Percentiles rank a stretch among this genome's conserved stretches.
Conservation (phyloP, 805 yeast genomes). For the Hanseniaspora occidentalis region DNA sequence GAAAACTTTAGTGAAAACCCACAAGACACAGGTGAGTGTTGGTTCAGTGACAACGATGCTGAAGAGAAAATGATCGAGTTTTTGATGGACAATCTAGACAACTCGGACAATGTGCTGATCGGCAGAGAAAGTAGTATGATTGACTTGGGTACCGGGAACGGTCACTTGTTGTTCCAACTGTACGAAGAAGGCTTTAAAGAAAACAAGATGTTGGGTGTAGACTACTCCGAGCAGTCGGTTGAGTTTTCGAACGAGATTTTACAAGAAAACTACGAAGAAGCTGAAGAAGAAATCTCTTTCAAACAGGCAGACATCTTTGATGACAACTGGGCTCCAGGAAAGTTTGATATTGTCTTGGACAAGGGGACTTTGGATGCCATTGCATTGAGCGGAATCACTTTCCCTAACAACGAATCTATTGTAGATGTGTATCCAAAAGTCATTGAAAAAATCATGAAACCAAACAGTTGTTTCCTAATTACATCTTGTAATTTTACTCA, state of each 20-base stretch:
- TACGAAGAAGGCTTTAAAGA: constrained; percentile 44
- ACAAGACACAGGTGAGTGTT: constrained; percentile 85
- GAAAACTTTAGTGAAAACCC: constrained; percentile 59
- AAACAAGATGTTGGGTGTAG: constrained; percentile 60
- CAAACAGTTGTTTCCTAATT: constrained; percentile 51
- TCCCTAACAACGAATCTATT: constrained; percentile 33
- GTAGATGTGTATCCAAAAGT: constrained; percentile 51
- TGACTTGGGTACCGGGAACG: constrained; percentile 95
- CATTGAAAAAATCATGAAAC: constrained; percentile 42
- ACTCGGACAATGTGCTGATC: constrained; percentile 16
- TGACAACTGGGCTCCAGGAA: constrained; percentile 23
- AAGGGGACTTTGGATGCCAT: constrained; percentile 97
- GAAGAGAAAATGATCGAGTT: constrained; percentile 74
- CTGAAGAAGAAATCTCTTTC: constrained; percentile 33
- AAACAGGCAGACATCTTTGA: constrained; percentile 57
- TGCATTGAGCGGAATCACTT: constrained; percentile 57
- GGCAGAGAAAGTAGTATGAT: constrained; percentile 30
- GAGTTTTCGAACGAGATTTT: constrained; percentile 58
- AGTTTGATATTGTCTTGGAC: constrained; percentile 70
- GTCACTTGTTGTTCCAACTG: constrained; percentile 69
- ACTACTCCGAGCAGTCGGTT: constrained; percentile 75
- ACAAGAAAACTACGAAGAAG: constrained; percentile 23
- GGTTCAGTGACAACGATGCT: constrained; percentile 95
- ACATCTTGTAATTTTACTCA: constrained; percentile 94
- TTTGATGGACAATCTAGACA: constrained; percentile 37